Base-by-base conservation (phyloP, 768 basidiomycete genomes). In the Kwoniella pini region DNA sequence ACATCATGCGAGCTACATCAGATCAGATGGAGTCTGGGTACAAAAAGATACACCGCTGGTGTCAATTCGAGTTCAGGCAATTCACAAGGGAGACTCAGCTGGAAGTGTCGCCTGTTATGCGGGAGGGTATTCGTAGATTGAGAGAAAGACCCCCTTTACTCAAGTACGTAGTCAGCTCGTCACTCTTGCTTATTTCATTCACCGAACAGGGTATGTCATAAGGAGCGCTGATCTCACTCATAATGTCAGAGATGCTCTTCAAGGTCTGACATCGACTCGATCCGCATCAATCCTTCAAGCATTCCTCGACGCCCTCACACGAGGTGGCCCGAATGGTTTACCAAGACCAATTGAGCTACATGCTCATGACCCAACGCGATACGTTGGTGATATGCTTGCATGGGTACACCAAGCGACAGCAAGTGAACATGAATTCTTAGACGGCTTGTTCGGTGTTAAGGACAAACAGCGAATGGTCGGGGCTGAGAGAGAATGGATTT, bases 371-470 rank as follows among this genome's bases (percentile, higher is more conserved):
- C 95, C 96, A 0, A 84, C 92, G 66, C 86, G 95, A 30, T 99
- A 99, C 74, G 86, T 95, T 13, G 96, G 96, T 13, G 95, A 98
- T 79, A 98, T 98, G 90, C 85, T 98, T 7, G 95, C 94, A 0
- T 97, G 95, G 95, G 87, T 97, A 0, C 95, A 99, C 78, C 95
- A 98, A 64, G 85, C 88, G 0, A 91, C 96, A 62, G 96, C 96
- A 0, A 89, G 89, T 1, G 96, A 99, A 72, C 87, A 87, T 43
- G 96, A 98, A 79, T 93, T 94, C 69, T 82, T 99, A 21, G 93
- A 97, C 71, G 82, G 85, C 31, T 77, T 98, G 24, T 97, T 98
- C 64, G 88, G 85, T 5, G 70, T 92, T 50, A 84, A 82, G 52
- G 85, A 86, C 54, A 81, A 81, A 1, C 76, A 62, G 79, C 87